Evolutionary conservation across 371 early-diverging fungal genomes (phyloP).

Genomic region (Haplosporangium sp.): DNA sequence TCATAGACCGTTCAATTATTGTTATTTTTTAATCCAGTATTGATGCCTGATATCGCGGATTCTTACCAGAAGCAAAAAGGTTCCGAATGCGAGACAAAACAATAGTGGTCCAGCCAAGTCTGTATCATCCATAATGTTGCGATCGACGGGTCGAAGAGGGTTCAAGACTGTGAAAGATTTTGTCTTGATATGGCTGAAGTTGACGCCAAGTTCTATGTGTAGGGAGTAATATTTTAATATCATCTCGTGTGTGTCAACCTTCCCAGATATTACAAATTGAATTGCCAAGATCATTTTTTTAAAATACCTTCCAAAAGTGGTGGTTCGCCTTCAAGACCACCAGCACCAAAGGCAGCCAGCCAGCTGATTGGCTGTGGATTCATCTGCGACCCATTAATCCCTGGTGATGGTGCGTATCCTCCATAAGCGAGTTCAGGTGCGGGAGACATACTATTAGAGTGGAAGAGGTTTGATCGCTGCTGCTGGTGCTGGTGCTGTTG

Average conservation of each 20-base stretch:
- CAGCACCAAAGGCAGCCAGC: conserved; percentile 81
- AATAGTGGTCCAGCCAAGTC: conserved; percentile 96
- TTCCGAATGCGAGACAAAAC: conserved; percentile 91
- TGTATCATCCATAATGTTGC: conserved; percentile 93
- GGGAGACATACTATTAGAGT: conserved; percentile 52
- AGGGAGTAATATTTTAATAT: neutral
- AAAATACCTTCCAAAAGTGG: conserved; percentile 41
- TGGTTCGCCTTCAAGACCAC: conserved; percentile 64
- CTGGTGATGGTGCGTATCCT: conserved; percentile 56
- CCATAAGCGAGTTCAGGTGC: conserved; percentile 65
- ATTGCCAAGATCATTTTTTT: neutral
- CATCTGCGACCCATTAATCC: conserved; percentile 45
- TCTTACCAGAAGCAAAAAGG: conserved; percentile 83
- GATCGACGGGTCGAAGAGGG: conserved; percentile 89
- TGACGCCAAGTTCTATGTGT: conserved; percentile 86
- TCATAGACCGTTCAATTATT: neutral
- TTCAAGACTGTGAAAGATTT: conserved; percentile 91
- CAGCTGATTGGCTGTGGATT: conserved; percentile 37
- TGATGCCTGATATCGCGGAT: neutral
- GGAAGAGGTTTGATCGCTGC: conserved; percentile 37
- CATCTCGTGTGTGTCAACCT: neutral
- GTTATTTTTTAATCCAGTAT: neutral
- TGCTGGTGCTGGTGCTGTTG: conserved; percentile 55
- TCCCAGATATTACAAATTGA: too few species aligned
- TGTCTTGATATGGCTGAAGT: conserved; percentile 88